Conservation (phyloP, 2,329 filamentous ascomycete species). For the Proliferodiscus dingleyae region DNA sequence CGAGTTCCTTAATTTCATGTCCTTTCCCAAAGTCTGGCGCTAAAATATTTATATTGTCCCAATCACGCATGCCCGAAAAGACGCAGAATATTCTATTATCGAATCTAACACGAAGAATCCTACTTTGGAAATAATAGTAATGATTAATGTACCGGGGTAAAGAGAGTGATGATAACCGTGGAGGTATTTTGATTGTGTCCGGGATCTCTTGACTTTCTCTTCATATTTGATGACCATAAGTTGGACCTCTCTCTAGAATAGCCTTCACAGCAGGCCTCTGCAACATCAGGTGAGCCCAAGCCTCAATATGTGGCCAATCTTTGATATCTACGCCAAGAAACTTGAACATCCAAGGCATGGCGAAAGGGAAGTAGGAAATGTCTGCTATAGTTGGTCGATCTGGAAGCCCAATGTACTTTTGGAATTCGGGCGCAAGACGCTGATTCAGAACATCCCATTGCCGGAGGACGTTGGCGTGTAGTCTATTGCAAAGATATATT, state of each 20-base stretch:
- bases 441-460: constrained; percentile 31
- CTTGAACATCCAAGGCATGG: constrained; percentile 35
- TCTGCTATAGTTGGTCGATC: constrained; percentile 36
- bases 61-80: no score
- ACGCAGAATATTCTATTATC: no score
- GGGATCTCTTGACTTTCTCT: no score
- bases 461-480: constrained; percentile 24
- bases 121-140: no score
- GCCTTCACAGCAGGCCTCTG: constrained; percentile 22
- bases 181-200: no score
- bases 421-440: constrained; percentile 19
- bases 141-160: no score
- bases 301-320: constrained; percentile 29
- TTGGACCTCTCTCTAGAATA: constrained; percentile 20
- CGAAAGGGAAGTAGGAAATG: constrained; percentile 34
- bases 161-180: no score
- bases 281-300: constrained; percentile 29
- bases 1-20: no score
- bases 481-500: constrained; percentile 10
- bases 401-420: constrained; percentile 32
- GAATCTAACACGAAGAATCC: no score
- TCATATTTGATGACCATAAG: constrained; percentile 9
- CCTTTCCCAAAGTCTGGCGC: no score
- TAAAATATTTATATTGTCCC: no score
- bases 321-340: constrained; percentile 32